Percentiles rank a stretch among this genome's conserved stretches.
Evolutionary conservation across 2,329 filamentous ascomycete species (phyloP).

Genomic region (Lecanicillium sp.): DNA sequence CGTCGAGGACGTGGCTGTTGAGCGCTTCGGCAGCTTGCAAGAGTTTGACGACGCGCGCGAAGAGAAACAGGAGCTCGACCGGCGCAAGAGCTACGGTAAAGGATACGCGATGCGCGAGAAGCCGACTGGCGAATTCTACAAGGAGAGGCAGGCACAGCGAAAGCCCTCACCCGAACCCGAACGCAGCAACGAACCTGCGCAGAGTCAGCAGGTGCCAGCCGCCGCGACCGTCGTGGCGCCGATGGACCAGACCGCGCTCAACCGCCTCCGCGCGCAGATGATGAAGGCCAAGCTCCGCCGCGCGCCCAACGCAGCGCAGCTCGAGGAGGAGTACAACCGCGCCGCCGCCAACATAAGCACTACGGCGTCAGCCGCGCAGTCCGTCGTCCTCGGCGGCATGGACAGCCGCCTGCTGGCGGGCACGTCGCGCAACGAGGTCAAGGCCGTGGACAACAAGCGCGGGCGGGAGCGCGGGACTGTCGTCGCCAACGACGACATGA

Average conservation of each 20-base stretch:
- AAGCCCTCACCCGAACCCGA: slow-evolving; percentile 26
- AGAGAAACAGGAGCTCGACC: slow-evolving; percentile 84
- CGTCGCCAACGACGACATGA: slow-evolving; percentile 92
- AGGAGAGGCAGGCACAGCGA: slow-evolving; percentile 63
- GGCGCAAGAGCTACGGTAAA: slow-evolving; percentile 73
- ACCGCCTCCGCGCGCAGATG: slow-evolving; percentile 85
- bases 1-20: slow-evolving; percentile 75
- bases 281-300: slow-evolving; percentile 90
- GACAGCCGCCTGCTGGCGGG: slow-evolving; percentile 86
- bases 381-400: slow-evolving; percentile 76
- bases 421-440: slow-evolving; percentile 62
- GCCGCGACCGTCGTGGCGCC: slow-evolving; percentile 21
- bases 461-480: slow-evolving; percentile 80
- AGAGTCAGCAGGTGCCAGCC: background rate
- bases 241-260: slow-evolving; percentile 74
- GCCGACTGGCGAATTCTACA: slow-evolving; percentile 79
- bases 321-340: slow-evolving; percentile 79
- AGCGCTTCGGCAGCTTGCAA: slow-evolving; percentile 73
- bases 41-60: slow-evolving; percentile 91
- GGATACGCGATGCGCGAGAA: slow-evolving; percentile 81
- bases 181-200: slow-evolving; percentile 26
- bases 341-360: slow-evolving; percentile 57
- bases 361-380: slow-evolving; percentile 53
- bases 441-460: slow-evolving; percentile 68
- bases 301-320: slow-evolving; percentile 64